phyloP scores from a whole-genome alignment of 306 rosid species.

The Sophora flavescens region DNA sequence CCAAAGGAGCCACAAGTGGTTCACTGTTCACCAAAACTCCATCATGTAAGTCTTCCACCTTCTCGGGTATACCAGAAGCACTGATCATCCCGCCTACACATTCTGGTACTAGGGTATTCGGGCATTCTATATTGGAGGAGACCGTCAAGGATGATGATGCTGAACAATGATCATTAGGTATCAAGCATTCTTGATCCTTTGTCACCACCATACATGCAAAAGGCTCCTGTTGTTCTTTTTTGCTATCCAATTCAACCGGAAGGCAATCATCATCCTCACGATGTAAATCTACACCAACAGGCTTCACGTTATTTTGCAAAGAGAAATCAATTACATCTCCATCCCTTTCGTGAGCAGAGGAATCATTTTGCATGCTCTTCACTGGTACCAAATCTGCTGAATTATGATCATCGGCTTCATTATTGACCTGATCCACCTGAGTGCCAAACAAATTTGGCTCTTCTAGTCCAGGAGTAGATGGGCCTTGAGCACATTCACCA shows the following conservation, averaged over 20 bases:
- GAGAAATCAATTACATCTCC: slow-evolving; percentile 48
- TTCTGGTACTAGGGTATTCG: slow-evolving; percentile 47
- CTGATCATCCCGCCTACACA: slow-evolving; percentile 53
- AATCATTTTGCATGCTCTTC: slow-evolving; percentile 46
- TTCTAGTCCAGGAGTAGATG: slow-evolving; percentile 74
- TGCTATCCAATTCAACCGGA: slow-evolving; percentile 54
- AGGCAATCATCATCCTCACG: slow-evolving; percentile 58
- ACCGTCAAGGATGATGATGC: slow-evolving; percentile 38
- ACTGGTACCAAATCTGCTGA: slow-evolving; percentile 52
- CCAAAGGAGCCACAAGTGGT: slow-evolving; percentile 48
- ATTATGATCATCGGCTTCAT: slow-evolving; percentile 65
- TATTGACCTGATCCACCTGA: slow-evolving; percentile 67
- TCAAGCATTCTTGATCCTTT: slow-evolving; percentile 53
- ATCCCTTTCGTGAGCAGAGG: slow-evolving; percentile 46
- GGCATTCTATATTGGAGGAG: slow-evolving; percentile 43
- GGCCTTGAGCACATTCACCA: slow-evolving; percentile 65
- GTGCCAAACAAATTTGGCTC: slow-evolving; percentile 62
- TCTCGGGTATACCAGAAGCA: slow-evolving; percentile 60
- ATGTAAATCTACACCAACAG: slow-evolving; percentile 46
- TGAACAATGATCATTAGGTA: slow-evolving; percentile 51
- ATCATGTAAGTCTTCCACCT: slow-evolving; percentile 63
- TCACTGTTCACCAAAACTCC: slow-evolving; percentile 66
- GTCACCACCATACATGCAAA: slow-evolving; percentile 39
- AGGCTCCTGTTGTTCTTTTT: slow-evolving; percentile 54
- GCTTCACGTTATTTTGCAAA: slow-evolving; percentile 50